phyloP scores from a whole-genome alignment of 352 stramenopile genomes.

The Lagenidium sp. region DNA sequence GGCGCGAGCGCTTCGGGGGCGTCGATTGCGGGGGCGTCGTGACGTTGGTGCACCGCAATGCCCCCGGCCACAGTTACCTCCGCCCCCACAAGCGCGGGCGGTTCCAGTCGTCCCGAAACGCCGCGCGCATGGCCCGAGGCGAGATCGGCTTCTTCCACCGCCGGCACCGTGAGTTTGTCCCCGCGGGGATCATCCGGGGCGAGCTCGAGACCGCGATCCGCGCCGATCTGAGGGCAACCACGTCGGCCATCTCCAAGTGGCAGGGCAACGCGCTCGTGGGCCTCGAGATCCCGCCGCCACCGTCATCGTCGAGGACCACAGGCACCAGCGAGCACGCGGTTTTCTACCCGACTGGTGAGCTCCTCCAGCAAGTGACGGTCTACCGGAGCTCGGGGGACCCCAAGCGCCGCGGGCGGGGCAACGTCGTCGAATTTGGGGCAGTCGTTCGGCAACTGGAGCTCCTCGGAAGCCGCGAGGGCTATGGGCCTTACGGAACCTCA shows the following conservation, averaged over 20 bases:
- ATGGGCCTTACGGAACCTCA: conserved; percentile 18
- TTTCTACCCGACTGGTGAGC: conserved; percentile 55
- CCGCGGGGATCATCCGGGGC: conserved; percentile 20
- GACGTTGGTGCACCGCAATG: conserved; percentile 45
- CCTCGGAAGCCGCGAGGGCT: conserved; percentile 32
- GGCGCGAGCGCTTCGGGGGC: conserved; percentile 19
- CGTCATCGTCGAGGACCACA: too few relatives aligned
- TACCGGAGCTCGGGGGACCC: conserved; percentile 14
- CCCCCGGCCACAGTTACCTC: conserved; percentile 36
- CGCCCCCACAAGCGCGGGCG: conserved; percentile 32
- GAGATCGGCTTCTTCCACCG: conserved; percentile 13
- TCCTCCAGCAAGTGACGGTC: conserved; percentile 58
- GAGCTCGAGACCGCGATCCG: not conserved
- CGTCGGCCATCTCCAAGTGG: conserved; percentile 25
- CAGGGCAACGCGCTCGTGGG: conserved; percentile 61
- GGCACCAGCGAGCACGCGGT: conserved; percentile 28
- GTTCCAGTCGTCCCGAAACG: conserved; percentile 5
- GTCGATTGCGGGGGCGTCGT: conserved; percentile 42
- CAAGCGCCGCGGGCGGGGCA: conserved; percentile 14
- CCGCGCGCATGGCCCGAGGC: not conserved
- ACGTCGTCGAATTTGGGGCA: conserved; percentile 38
- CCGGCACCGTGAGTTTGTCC: conserved; percentile 36
- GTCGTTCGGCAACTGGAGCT: conserved; percentile 52
- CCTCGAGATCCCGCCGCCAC: conserved; percentile 11
- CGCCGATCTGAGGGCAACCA: not conserved